These are phyloP conservation scores for Fraxinus sp. DNA, from an alignment of 305 asterid species.

Conservation along the genomic window DNA sequence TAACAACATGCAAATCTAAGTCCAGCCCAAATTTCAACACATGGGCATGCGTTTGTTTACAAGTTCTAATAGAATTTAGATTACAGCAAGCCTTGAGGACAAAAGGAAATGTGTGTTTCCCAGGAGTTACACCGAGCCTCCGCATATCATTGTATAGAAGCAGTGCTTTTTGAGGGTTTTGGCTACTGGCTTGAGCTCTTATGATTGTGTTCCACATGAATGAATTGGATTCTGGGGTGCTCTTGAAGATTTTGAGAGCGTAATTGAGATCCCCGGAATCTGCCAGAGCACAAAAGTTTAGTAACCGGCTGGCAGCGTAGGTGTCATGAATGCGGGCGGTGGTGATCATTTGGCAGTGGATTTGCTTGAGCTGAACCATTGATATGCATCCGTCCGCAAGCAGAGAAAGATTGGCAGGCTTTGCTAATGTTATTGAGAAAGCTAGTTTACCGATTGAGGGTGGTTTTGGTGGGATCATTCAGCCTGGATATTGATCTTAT, in stretches of 20 bases:
- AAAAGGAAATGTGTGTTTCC: constrained; percentile 74
- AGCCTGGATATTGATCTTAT: not conserved
- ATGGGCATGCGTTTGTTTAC: constrained; percentile 61
- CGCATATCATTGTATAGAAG: constrained; percentile 56
- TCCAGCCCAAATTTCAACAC: constrained; percentile 58
- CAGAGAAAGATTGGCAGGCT: constrained; percentile 35
- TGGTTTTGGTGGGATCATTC: constrained; percentile 33
- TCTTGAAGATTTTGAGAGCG: constrained; percentile 47
- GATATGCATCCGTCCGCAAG: constrained; percentile 60
- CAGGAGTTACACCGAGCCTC: constrained; percentile 43
- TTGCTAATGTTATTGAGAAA: constrained; percentile 14
- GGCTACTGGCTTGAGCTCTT: constrained; percentile 55
- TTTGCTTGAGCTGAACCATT: constrained; percentile 63
- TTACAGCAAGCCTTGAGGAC: constrained; percentile 70
- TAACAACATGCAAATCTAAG: constrained; percentile 55
- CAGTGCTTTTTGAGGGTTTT: constrained; percentile 41
- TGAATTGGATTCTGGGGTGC: constrained; percentile 38
- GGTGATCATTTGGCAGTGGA: constrained; percentile 72
- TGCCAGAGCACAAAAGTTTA: constrained; percentile 72
- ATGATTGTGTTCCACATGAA: constrained; percentile 91
- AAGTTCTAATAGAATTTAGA: constrained; percentile 22
- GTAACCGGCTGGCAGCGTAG: constrained; percentile 76
- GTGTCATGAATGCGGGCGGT: constrained; percentile 63
- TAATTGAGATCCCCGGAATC: constrained; percentile 50
- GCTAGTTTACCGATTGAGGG: constrained; percentile 1